Base-by-base conservation (phyloP, 176 grass and related monocot genomes). In the Miscanthus lutarioriparius region DNA sequence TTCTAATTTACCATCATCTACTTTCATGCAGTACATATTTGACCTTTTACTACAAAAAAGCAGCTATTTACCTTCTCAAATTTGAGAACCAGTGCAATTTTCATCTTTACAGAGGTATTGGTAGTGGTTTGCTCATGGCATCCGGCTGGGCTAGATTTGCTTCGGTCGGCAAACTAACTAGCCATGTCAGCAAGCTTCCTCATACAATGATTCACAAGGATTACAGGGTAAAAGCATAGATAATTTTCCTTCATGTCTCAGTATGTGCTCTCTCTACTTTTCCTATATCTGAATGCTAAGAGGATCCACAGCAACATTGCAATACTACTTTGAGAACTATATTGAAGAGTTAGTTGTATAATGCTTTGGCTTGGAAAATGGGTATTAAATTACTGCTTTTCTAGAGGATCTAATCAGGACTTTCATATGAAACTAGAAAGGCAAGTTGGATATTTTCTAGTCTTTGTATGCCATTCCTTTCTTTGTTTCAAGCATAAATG, bases 221-320 rank as follows among this genome's bases (percentile, higher is more conserved):
- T 77, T 83, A 30, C 27, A 80, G 17, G 64, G 58, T 35, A 35
- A 61, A 67, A 82, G 35, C n/a, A 25, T 40, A 83, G 40, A 74
- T 38, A 61, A 49, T 28, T 36, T 87, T 33, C 28, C 22, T 36
- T 27, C 27, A 12, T 62, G 13, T 67, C 5, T 49, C 17, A n/a
- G 6, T 49, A 28, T 27, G 0, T 16, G 12, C 37, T 32, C 16
- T 64, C 16, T 47, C 15, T 79, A 66, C 61, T 44, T 27, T 79
- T 16, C 23, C 26, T 79, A 4, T 28, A 79, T 17, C 25, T 78
- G 76, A 41, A 40, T 23, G 26, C 38, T 0, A 16, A 36, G 28
- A 16, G 10, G 3, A 45, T 82, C 12, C 47, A 47, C 22, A 25
- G 4, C 1, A 47, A n/a, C 16, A 19, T 62, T 47, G 20, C 53